These are phyloP conservation scores for Epichloe elymi DNA, from an alignment of 2,329 filamentous ascomycete genomes.

Conservation along the genomic window DNA sequence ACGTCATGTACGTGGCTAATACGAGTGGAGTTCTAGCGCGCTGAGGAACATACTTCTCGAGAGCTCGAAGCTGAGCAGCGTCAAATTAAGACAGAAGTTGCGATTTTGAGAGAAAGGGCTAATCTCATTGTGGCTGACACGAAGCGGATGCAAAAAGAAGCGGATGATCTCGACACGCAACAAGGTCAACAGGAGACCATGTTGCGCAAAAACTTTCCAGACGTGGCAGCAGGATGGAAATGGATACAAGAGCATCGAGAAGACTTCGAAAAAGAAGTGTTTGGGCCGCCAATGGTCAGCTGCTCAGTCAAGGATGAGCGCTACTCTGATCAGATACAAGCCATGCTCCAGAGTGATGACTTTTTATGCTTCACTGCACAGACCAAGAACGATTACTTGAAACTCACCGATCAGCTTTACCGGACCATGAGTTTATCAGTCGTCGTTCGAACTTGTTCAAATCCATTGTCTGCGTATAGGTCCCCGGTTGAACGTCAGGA, in stretches of 20 bases:
- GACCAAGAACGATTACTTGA: conserved; percentile 59
- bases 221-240: conserved; percentile 59
- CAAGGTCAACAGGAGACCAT: conserved; percentile 60
- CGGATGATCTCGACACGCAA: conserved; percentile 55
- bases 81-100: conserved; percentile 24
- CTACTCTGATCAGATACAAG: conserved; percentile 45
- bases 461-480: conserved; percentile 39
- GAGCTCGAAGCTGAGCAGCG: conserved; percentile 34
- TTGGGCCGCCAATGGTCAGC: conserved; percentile 66
- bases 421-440: conserved; percentile 54
- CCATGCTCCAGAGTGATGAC: conserved; percentile 36
- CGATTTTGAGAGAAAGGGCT: conserved; percentile 29
- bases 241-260: conserved; percentile 66
- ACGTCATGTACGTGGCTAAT: conserved; percentile 11
- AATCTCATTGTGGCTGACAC: conserved; percentile 25
- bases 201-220: conserved; percentile 44
- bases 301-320: conserved; percentile 65
- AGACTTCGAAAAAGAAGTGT: conserved; percentile 62
- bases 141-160: conserved; percentile 29
- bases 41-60: conserved; percentile 42
- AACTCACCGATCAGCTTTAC: conserved; percentile 53
- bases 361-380: conserved; percentile 65
- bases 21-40: conserved; percentile 31
- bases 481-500: conserved; percentile 42
- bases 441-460: conserved; percentile 51